phyloP scores from a whole-genome alignment of 2,329 filamentous ascomycete species.

The Setomelanomma holmii region DNA sequence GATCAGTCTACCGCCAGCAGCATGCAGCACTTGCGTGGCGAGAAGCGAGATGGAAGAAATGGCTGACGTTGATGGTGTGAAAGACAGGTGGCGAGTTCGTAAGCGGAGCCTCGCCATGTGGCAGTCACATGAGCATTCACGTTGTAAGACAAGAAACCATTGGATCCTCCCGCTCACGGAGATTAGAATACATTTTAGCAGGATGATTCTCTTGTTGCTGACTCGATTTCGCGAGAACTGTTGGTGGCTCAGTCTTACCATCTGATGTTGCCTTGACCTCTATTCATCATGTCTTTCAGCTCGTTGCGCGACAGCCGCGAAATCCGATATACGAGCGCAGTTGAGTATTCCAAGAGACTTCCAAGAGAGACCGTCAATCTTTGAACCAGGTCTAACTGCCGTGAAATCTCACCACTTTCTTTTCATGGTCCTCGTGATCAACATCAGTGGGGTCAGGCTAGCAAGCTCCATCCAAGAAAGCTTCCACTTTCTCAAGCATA shows the following conservation, averaged over 20 bases:
- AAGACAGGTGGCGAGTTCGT: conserved; percentile 14
- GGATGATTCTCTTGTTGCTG: background rate
- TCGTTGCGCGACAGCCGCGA: background rate
- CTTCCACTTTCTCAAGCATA: background rate
- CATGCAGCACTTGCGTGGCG: conserved; percentile 1
- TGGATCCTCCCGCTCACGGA: background rate
- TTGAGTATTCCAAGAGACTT: background rate
- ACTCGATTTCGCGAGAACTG: background rate
- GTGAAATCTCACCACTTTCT: background rate
- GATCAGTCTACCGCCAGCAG: conserved; percentile 2
- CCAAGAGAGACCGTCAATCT: no score
- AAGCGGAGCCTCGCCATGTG: background rate
- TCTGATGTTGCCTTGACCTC: background rate
- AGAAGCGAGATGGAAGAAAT: conserved; percentile 10
- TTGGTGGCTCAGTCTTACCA: conserved; percentile 2
- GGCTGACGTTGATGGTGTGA: conserved; percentile 1
- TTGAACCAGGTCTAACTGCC: background rate
- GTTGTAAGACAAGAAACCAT: background rate
- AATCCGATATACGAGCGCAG: background rate
- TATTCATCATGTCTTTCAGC: background rate
- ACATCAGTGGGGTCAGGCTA: background rate
- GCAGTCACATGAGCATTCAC: background rate
- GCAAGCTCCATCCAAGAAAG: background rate
- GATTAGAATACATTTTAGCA: background rate
- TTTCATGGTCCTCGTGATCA: background rate